Evolutionary conservation across 192 early-diverging fungal genomes (phyloP).

Genomic region (Phlyctochytrium arcticum): DNA sequence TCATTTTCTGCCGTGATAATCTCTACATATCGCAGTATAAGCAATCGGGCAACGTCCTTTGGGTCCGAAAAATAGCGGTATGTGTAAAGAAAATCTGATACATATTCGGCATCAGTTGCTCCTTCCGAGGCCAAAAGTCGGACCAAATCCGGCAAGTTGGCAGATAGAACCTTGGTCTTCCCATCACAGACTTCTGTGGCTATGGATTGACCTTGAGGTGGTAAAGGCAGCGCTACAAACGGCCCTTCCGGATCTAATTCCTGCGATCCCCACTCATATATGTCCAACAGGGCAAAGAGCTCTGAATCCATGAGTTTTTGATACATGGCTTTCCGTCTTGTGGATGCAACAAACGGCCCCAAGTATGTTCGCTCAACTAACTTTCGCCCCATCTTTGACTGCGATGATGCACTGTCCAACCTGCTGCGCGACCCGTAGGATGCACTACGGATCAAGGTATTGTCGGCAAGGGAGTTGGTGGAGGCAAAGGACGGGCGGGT

Average conservation of each 20-base stretch:
- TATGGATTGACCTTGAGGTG: neutral
- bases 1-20: slow-evolving; percentile 1
- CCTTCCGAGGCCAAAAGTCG: slow-evolving; percentile 30
- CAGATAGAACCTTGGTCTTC: slow-evolving; percentile 9
- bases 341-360: neutral
- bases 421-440: neutral
- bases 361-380: neutral
- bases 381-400: neutral
- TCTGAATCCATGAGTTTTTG: neutral
- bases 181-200: slow-evolving; percentile 11
- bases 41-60: slow-evolving; percentile 60
- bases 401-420: neutral
- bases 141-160: slow-evolving; percentile 22
- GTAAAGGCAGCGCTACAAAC: neutral
- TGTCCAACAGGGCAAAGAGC: slow-evolving; percentile 2
- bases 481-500: neutral
- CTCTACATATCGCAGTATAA: slow-evolving; percentile 59
- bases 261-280: neutral
- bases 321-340: neutral
- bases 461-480: neutral
- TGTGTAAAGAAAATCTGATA: slow-evolving; percentile 60
- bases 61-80: slow-evolving; percentile 65
- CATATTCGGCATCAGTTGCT: slow-evolving; percentile 47
- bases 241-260: neutral
- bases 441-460: neutral